These are phyloP conservation scores for Trichoderma atroviride DNA, from an alignment of 2,329 filamentous ascomycete genomes.

Conservation along the genomic window DNA sequence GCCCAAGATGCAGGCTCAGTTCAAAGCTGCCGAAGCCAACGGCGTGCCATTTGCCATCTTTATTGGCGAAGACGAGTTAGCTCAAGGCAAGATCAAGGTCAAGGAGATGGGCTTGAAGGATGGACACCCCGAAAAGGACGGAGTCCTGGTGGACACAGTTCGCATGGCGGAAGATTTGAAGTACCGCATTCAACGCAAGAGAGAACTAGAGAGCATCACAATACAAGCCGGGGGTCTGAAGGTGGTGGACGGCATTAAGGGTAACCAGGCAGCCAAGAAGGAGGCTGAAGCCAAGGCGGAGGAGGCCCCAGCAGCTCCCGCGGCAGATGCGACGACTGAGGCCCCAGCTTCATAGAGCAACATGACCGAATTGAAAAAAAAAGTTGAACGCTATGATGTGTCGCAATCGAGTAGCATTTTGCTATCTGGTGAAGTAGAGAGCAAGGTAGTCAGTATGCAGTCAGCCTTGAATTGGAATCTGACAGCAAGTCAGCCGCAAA, in stretches of 20 bases:
- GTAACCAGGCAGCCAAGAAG: slow-evolving; percentile 38
- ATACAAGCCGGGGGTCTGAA: slow-evolving; percentile 49
- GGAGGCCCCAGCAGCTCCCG: slow-evolving; percentile 7
- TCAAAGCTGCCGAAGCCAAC: slow-evolving; percentile 82
- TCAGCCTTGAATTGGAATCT: background rate
- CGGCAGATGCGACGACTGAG: slow-evolving; percentile 13
- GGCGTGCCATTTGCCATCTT: slow-evolving; percentile 86
- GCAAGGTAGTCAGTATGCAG: background rate
- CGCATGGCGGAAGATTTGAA: slow-evolving; percentile 67
- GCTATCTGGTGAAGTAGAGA: background rate
- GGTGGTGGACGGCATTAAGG: slow-evolving; percentile 52
- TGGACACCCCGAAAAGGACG: slow-evolving; percentile 88
- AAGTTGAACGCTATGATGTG: background rate
- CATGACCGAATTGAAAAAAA: background rate
- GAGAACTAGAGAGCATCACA: slow-evolving; percentile 48
- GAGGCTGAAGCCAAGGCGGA: slow-evolving; percentile 23
- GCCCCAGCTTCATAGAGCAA: slow-evolving; percentile 17
- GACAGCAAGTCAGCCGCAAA: background rate
- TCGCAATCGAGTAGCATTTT: background rate
- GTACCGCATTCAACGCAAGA: slow-evolving; percentile 46
- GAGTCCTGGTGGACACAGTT: slow-evolving; percentile 68
- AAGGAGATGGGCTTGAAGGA: slow-evolving; percentile 77
- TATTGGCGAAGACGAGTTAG: slow-evolving; percentile 86
- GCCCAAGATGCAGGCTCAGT: slow-evolving; percentile 85
- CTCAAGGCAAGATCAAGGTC: slow-evolving; percentile 79